These are phyloP conservation scores for Drechslerella stenobrocha DNA, from an alignment of 2,329 filamentous ascomycete genomes.

Conservation along the genomic window DNA sequence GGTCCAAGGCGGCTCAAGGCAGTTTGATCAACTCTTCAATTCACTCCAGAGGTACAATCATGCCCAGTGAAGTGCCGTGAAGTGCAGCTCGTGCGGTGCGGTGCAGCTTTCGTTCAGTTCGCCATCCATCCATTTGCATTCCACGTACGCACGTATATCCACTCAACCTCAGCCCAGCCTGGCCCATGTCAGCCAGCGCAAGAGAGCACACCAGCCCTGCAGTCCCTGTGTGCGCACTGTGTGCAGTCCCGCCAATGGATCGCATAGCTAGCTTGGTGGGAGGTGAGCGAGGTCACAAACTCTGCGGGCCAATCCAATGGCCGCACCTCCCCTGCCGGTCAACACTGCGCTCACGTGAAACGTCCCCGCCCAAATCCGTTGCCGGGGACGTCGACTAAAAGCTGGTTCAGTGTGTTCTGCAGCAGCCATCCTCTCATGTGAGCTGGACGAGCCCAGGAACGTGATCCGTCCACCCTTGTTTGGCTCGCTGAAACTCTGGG, in stretches of 20 bases:
- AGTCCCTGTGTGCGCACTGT: neutral
- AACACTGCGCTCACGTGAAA: slow-evolving; percentile 46
- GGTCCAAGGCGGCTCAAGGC: too few relatives aligned
- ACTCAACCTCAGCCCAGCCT: too few relatives aligned
- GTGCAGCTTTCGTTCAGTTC: neutral
- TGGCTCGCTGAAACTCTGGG: slow-evolving; percentile 47
- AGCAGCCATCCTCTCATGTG: slow-evolving; percentile 49
- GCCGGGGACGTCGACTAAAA: slow-evolving; percentile 46
- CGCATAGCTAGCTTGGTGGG: neutral
- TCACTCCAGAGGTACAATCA: too few relatives aligned
- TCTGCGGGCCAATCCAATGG: slow-evolving; percentile 46
- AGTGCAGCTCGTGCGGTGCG: neutral
- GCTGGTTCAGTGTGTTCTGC: slow-evolving; percentile 47
- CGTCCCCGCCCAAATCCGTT: slow-evolving; percentile 42
- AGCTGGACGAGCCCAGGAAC: slow-evolving; percentile 48
- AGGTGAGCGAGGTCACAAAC: slow-evolving; percentile 7
- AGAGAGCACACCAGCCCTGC: too few relatives aligned
- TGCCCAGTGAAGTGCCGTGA: too few relatives aligned
- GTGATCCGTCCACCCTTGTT: slow-evolving; percentile 49
- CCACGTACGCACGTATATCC: neutral
- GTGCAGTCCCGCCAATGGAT: neutral
- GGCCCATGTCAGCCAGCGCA: too few relatives aligned
- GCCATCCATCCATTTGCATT: neutral
- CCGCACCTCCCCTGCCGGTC: slow-evolving; percentile 37
- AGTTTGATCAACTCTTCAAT: too few relatives aligned